A percentile compares a stretch with the other conserved stretches of the same genome.
These are phyloP conservation scores for Ophiognomonia clavigignenti-juglandacearum DNA, from an alignment of 2,329 filamentous ascomycete species.

Conservation along the genomic window DNA sequence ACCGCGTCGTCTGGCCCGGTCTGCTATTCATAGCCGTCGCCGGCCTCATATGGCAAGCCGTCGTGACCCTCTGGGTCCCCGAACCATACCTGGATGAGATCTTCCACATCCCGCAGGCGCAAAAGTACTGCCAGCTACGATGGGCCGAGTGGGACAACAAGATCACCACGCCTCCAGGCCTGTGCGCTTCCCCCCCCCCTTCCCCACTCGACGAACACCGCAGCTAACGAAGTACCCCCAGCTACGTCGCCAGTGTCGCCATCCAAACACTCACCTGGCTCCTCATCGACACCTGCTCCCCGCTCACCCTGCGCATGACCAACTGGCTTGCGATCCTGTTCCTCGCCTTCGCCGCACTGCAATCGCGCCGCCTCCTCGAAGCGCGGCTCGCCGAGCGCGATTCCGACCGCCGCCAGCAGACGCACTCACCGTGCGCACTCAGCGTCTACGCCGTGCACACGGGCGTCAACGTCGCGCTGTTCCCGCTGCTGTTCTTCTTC, in stretches of 20 bases:
- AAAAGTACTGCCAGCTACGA: constrained; percentile 72
- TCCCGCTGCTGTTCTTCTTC: constrained; percentile 94
- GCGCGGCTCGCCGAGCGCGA: constrained; percentile 29
- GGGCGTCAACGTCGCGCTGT: constrained; percentile 75
- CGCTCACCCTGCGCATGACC: constrained; percentile 41
- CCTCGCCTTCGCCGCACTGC: constrained; percentile 40
- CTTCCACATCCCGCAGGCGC: constrained; percentile 87
- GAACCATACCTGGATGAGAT: constrained; percentile 67
- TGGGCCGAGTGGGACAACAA: constrained; percentile 89
- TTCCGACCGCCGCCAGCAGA: constrained; percentile 14
- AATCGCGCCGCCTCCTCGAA: constrained; percentile 50
- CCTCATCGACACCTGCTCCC: constrained; percentile 27
- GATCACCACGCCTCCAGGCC: constrained; percentile 89
- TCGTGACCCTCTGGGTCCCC: constrained; percentile 36
- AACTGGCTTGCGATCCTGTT: constrained; percentile 41
- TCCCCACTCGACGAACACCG: constrained; percentile 18
- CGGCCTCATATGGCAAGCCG: constrained; percentile 30
- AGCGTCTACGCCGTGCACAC: constrained; percentile 50
- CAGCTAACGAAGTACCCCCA: constrained; percentile 24
- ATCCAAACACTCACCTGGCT: constrained; percentile 28
- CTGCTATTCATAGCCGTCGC: constrained; percentile 19
- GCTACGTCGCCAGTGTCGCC: constrained; percentile 43
- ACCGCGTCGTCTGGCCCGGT: constrained; percentile 9
- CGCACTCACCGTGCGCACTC: constrained; percentile 15
- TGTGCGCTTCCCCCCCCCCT: constrained; percentile 46